A percentile compares a stretch with the other conserved stretches of the same genome.
phyloP scores from a whole-genome alignment of 202 grass and related monocot genomes.

The Setaria italica region DNA sequence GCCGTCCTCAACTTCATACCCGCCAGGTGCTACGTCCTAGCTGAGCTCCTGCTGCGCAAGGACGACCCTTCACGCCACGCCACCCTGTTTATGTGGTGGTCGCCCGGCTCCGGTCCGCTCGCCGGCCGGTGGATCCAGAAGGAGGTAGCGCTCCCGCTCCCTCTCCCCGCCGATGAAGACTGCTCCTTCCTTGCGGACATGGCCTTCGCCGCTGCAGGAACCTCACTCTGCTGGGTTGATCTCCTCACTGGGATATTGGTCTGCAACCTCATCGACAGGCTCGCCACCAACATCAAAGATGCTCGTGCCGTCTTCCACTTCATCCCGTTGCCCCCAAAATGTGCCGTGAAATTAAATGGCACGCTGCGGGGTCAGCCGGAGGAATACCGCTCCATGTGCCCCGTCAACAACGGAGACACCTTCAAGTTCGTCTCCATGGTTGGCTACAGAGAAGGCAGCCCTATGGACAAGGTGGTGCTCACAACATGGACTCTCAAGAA shows the following conservation, averaged over 20 bases:
- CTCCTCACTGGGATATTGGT: neutral
- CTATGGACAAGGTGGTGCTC: neutral
- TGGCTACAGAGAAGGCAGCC: neutral
- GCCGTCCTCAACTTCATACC: neutral
- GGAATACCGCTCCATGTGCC: neutral
- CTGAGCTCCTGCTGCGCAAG: neutral
- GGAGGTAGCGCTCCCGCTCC: neutral
- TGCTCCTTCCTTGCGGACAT: neutral
- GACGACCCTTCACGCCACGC: neutral
- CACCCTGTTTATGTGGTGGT: neutral
- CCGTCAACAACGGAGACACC: neutral
- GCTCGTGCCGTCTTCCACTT: neutral
- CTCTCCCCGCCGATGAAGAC: neutral
- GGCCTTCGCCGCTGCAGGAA: neutral
- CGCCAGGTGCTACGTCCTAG: neutral
- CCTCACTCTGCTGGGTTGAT: neutral
- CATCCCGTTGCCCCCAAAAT: neutral
- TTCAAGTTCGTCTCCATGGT: neutral
- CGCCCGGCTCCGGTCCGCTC: neutral
- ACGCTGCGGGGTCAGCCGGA: neutral
- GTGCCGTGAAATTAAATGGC: neutral
- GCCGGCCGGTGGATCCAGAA: neutral
- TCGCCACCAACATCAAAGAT: too few species aligned
- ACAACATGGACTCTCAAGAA: neutral
- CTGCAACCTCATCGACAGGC: neutral